phyloP scores from a whole-genome alignment of 169 alveolate genomes.

The Plasmodium vivax region DNA sequence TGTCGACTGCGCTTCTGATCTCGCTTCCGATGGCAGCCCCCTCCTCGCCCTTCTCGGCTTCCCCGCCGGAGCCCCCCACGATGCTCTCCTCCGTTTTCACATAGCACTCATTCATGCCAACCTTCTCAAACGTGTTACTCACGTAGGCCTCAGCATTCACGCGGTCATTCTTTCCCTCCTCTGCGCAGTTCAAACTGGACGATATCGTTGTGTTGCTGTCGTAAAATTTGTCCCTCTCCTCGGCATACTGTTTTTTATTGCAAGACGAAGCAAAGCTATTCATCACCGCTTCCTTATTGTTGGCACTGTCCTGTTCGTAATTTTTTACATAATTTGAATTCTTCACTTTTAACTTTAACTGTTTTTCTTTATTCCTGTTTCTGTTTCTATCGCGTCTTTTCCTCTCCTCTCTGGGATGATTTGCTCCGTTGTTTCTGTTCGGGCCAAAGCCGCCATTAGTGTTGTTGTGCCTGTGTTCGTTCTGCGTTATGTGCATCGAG shows the following conservation, averaged over 20 bases:
- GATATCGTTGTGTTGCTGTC: conserved; percentile 70
- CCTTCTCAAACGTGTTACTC: conserved; percentile 40
- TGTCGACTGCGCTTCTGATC: background rate
- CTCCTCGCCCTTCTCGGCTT: background rate
- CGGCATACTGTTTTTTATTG: background rate
- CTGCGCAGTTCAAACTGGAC: conserved; percentile 38
- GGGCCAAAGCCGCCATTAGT: background rate
- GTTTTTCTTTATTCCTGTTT: conserved; percentile 43
- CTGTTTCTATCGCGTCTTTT: conserved; percentile 42
- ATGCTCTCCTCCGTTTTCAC: conserved; percentile 50
- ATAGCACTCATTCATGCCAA: conserved; percentile 30
- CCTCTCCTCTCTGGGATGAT: conserved; percentile 19
- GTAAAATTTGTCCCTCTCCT: background rate
- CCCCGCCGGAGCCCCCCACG: background rate
- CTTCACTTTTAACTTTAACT: conserved; percentile 18
- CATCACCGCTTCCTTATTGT: background rate
- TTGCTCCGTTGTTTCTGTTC: conserved; percentile 10
- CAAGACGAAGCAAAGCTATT: background rate
- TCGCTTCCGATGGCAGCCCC: background rate
- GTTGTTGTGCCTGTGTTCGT: conserved; percentile 19
- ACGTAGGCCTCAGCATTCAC: conserved; percentile 4
- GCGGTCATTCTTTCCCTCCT: conserved; percentile 20
- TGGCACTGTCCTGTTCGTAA: background rate
- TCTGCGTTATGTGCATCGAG: conserved; percentile 29
- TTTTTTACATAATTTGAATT: background rate